These are phyloP conservation scores for Annulohypoxylon truncatum DNA, from an alignment of 2,329 filamentous ascomycete species.

Conservation along the genomic window DNA sequence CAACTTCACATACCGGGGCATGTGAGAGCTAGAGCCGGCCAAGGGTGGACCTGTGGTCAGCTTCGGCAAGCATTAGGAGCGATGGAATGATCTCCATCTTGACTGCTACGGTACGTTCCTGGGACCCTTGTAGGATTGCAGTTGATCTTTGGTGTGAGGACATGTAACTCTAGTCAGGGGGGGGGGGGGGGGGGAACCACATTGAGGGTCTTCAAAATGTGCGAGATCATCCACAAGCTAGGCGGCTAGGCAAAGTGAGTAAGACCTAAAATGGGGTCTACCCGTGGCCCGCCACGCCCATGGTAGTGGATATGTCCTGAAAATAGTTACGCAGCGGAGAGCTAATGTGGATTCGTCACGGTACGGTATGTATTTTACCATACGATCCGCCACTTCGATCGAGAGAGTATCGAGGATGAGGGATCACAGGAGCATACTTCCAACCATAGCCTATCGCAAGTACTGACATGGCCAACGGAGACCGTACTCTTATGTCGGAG, in stretches of 20 bases:
- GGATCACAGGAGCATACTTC: constrained; percentile 3
- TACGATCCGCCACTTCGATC: constrained; percentile 21
- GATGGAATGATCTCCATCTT: constrained; percentile 35
- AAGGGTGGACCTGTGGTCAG: constrained; percentile 19
- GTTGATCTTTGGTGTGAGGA: constrained; percentile 27
- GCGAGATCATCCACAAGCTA: constrained; percentile 27
- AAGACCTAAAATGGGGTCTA: constrained; percentile 40
- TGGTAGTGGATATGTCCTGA: constrained; percentile 23
- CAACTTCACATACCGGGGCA: constrained; percentile 18
- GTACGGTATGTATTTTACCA: constrained; percentile 23
- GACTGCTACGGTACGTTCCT: constrained; percentile 25
- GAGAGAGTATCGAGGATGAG: neutral
- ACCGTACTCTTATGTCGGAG: constrained; percentile 2
- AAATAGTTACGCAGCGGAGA: constrained; percentile 31
- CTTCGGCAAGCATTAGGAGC: constrained; percentile 14
- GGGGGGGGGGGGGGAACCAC: constrained; percentile 34
- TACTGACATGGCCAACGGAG: neutral
- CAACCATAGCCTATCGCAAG: neutral
- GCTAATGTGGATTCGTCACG: constrained; percentile 20
- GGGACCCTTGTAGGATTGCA: constrained; percentile 21
- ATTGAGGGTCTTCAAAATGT: constrained; percentile 24
- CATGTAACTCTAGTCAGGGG: constrained; percentile 40
- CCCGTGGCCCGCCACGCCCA: constrained; percentile 4
- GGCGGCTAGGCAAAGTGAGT: constrained; percentile 19
- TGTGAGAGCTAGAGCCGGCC: constrained; percentile 18